Base-by-base conservation (phyloP, 306 rosid genomes). In the Albizia julibrissin region DNA sequence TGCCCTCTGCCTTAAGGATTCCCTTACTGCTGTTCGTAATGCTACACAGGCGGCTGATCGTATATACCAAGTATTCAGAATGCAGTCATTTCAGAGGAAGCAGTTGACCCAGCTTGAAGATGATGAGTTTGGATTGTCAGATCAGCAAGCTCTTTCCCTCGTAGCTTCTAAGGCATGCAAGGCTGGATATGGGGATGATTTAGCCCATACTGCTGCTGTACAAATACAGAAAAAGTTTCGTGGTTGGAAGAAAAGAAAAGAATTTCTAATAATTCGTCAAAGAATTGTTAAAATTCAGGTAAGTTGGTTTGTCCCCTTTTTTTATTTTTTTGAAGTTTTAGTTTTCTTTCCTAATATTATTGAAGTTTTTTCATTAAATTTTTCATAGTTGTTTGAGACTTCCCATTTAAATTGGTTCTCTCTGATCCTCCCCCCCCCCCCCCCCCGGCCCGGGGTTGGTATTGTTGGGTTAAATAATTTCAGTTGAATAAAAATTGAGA, bases 271-370 rank as follows among this genome's bases (percentile, higher is more conserved):
- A 77, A 91, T 88, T 85, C 95, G 97, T 56, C 87, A 91, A 86
- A 85, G 95, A 88, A 85, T 94, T 84, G 98, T 94, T 72, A 94
- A 89, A 87, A 92, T 94, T 81, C 98, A 94, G 98, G 98, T 94
- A 62, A 54, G 54, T 59, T 65, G 31, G 3, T 11, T 43, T 43
- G 13, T 43, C 10, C 47, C 46, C 12, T 8, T 42, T 5, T 42
- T 42, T 42, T 42, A n/a, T 42, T 26, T 77, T 62, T 70, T 65
- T 75, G 58, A 34, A 59, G 52, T 61, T 49, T 56, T 52, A 19
- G 49, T 49, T 39, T 73, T 65, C 54, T 21, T 40, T 29, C 74
- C 47, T 72, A 15, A 62, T 69, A 72, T 62, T 15, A 69, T 47
- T 21, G 34, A 21, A 43, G 71, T 77, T 77, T 24, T 56, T 76